A percentile compares a stretch with the other conserved stretches of the same genome.
phyloP scores from a whole-genome alignment of 306 rosid species.

The Acacia crassicarpa region DNA sequence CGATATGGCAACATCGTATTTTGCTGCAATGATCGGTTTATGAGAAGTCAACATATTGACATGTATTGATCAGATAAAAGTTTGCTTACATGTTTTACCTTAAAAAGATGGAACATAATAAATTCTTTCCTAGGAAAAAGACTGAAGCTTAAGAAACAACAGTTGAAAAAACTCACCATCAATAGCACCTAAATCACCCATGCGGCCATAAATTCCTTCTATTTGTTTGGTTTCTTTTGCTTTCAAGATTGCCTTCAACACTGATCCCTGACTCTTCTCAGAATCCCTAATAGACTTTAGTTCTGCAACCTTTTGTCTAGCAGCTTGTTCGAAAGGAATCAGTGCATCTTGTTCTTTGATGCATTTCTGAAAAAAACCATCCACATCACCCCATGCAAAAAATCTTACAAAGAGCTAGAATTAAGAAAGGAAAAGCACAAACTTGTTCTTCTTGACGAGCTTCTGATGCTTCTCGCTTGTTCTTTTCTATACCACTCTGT shows the following conservation, averaged over 20 bases:
- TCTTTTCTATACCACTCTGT: slow-evolving; percentile 61
- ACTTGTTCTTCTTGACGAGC: slow-evolving; percentile 80
- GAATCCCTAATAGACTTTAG: slow-evolving; percentile 82
- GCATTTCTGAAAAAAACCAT: slow-evolving; percentile 57
- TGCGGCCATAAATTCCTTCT: slow-evolving; percentile 91
- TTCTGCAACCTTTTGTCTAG: slow-evolving; percentile 97
- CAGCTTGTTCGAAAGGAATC: slow-evolving; percentile 89
- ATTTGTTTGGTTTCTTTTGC: slow-evolving; percentile 78
- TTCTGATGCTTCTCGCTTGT: slow-evolving; percentile 60
- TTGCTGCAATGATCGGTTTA: slow-evolving; percentile 60
- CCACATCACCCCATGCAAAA: slow-evolving; percentile 26
- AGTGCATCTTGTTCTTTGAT: slow-evolving; percentile 72
- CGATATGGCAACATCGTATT: slow-evolving; percentile 89
- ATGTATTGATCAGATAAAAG: slow-evolving; percentile 12
- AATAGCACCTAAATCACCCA: slow-evolving; percentile 99
- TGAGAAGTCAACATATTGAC: slow-evolving; percentile 15
- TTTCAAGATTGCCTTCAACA: slow-evolving; percentile 73
- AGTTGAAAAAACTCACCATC: slow-evolving; percentile 57
- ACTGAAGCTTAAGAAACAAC: slow-evolving; percentile 9
- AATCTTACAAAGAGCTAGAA: not conserved
- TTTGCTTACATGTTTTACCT: not conserved
- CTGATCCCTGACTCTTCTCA: slow-evolving; percentile 92
- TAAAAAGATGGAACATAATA: not conserved
- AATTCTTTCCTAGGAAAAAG: not conserved
- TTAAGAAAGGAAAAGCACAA: slow-evolving; percentile 30